Evolutionary conservation across 805 yeast genomes (phyloP), one percentile per base, ranked within the genome.

Genomic region (Sugiyamaella valdiviana): DNA sequence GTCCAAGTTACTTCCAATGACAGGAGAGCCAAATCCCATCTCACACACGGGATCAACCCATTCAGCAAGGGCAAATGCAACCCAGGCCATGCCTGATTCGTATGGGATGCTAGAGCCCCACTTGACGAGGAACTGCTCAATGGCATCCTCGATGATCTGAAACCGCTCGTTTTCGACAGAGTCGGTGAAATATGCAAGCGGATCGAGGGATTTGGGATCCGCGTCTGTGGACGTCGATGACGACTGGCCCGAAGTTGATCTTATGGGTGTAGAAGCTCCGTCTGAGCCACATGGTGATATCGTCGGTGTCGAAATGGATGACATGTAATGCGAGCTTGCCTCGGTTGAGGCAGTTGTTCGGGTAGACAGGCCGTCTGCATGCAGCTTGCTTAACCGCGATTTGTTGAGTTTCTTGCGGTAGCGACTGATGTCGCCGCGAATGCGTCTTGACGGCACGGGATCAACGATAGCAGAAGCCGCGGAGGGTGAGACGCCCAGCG

Each of bases 71-170:
- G 88, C 89, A 26, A 87, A 67, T 0, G 96, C 96, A 16, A 86
- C 78, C 96, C 96, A 89, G 2, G 91, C 75, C 58, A 89, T 72
- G 0, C 95, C 90, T 39, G 83, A 74, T 63, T 87, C 93, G 62
- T 90, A 90, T 56, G 80, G 80, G 46, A 86, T 77, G 49, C 82
- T 72, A 36, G 73, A 71, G 5, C 93, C 90, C 95, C 95, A 89
- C 67, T 86, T 86, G 24, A 66, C 66, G 36, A 85, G 66, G 61
- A 90, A 90, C 49, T 75, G 74, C 39, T 73, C 59, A 14, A 89
- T 76, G 5, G 95, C 74, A 35, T 68, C 65, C 58, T 84, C 82
- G 51, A 87, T 66, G 1, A 49, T 40, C 15, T 51, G 51, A 45
- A 36, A 57, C 19, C 54, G 44, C 32, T 51, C 52, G 39, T 51